Conservation (phyloP, 352 stramenopile species). For the Blastocystis sp. region DNA sequence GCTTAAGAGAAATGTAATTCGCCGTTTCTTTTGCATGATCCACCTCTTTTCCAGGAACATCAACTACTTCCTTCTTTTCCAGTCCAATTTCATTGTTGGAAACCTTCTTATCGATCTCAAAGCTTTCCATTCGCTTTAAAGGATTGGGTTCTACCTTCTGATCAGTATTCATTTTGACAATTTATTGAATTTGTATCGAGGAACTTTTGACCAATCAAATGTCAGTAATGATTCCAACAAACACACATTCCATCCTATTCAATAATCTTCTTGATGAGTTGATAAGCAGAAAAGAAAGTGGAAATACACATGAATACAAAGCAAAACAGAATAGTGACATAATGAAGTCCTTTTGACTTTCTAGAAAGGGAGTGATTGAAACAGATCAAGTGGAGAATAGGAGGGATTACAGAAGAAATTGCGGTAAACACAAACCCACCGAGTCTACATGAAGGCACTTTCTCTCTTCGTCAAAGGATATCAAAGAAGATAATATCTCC, state of each 20-base stretch:
- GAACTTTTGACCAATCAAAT: background rate
- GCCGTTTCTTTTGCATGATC: background rate
- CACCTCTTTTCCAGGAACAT: background rate
- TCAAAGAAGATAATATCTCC: conserved; percentile 49
- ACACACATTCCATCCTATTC: background rate
- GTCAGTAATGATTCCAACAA: background rate
- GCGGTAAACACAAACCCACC: conserved; percentile 54
- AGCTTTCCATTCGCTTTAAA: background rate
- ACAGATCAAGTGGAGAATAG: background rate
- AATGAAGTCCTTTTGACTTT: background rate
- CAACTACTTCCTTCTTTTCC: conserved; percentile 19
- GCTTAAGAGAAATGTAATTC: conserved; percentile 1
- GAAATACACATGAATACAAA: conserved; percentile 31
- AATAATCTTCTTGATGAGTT: conserved; percentile 34
- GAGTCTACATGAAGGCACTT: background rate
- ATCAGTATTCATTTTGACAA: background rate
- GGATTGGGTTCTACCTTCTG: background rate
- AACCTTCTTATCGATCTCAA: conserved; percentile 46
- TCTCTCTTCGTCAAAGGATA: background rate
- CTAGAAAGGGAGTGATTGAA: background rate
- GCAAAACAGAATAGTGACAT: background rate
- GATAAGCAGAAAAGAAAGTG: conserved; percentile 5
- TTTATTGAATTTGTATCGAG: background rate
- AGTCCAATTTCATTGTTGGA: background rate
- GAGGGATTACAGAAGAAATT: conserved; percentile 45